Evolutionary conservation across 1,284 basidiomycete species (phyloP).

Genomic region (Meira nashicola): DNA sequence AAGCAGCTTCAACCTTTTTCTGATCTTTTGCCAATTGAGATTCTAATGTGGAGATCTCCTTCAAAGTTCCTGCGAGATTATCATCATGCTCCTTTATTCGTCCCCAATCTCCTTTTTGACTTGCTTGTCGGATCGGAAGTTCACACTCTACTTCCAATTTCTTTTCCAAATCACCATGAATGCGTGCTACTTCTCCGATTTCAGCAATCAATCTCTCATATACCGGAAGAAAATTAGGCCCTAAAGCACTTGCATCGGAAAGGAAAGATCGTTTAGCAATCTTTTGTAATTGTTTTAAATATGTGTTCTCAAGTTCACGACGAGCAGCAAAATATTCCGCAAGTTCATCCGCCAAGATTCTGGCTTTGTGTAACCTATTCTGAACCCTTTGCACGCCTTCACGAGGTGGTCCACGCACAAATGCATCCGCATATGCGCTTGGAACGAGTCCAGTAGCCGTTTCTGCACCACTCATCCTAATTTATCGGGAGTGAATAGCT

Average conservation of each 20-base stretch:
- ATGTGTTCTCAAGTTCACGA: slow-evolving; percentile 54
- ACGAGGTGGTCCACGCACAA: slow-evolving; percentile 20
- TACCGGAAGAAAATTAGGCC: slow-evolving; percentile 42
- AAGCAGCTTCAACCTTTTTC: slow-evolving; percentile 41
- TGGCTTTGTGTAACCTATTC: slow-evolving; percentile 38
- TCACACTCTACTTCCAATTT: slow-evolving; percentile 50
- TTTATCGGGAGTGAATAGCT: too few relatives aligned
- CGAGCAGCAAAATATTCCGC: slow-evolving; percentile 58
- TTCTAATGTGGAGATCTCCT: slow-evolving; percentile 47
- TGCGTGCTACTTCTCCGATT: slow-evolving; percentile 45
- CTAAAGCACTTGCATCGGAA: slow-evolving; percentile 38
- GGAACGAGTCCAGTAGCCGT: slow-evolving; percentile 15
- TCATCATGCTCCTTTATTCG: slow-evolving; percentile 41
- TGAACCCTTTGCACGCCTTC: slow-evolving; percentile 18
- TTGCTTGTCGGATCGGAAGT: slow-evolving; percentile 43
- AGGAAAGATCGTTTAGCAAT: slow-evolving; percentile 54
- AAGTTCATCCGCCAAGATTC: slow-evolving; percentile 43
- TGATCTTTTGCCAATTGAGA: slow-evolving; percentile 44
- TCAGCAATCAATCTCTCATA: slow-evolving; percentile 39
- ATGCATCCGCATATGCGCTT: slow-evolving; percentile 33
- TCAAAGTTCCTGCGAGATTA: slow-evolving; percentile 29
- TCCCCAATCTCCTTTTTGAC: slow-evolving; percentile 40
- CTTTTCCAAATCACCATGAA: slow-evolving; percentile 39
- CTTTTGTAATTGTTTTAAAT: slow-evolving; percentile 57
- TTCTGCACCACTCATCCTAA: neutral